Evolutionary conservation across 1,139 yeast genomes (phyloP).

Genomic region (Hemisphaericaspora xylofermentans): DNA sequence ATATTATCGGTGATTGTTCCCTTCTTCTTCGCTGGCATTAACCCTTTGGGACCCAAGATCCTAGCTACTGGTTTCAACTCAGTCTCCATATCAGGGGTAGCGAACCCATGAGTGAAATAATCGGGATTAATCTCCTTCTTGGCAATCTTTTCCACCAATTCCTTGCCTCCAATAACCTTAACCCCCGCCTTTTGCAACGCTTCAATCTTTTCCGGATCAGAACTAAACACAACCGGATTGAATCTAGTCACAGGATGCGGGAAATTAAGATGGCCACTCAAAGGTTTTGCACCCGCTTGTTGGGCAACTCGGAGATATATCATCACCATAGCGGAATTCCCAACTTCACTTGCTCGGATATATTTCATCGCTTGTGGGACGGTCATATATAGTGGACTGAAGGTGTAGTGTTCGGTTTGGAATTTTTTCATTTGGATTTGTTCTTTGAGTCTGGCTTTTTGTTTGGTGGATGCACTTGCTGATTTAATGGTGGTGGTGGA

Average conservation of each 20-base stretch:
- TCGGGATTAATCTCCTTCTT: constrained; percentile 54
- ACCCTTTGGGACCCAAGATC: constrained; percentile 81
- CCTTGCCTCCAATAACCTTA: constrained; percentile 65
- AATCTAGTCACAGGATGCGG: constrained; percentile 74
- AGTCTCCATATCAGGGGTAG: constrained; percentile 86
- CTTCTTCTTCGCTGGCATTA: constrained; percentile 84
- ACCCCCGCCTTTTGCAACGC: constrained; percentile 62
- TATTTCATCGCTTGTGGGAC: constrained; percentile 73
- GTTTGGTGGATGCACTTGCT: constrained; percentile 8
- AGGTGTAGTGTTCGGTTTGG: constrained; percentile 49
- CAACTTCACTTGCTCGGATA: constrained; percentile 87
- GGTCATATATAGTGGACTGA: constrained; percentile 68
- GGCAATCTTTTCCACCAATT: constrained; percentile 62
- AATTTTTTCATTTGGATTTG: constrained; percentile 33
- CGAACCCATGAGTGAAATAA: constrained; percentile 73
- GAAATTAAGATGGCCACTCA: constrained; percentile 69
- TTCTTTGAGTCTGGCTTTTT: constrained; percentile 26
- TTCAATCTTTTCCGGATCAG: constrained; percentile 50
- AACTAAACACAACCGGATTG: constrained; percentile 68
- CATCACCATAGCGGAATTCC: constrained; percentile 67
- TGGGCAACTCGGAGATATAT: constrained; percentile 70
- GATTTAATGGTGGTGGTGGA: constrained; percentile 2
- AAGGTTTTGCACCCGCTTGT: constrained; percentile 76
- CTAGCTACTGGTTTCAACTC: constrained; percentile 68
- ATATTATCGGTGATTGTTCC: constrained; percentile 83